These are phyloP conservation scores for Asterochloris erici DNA, from an alignment of 139 green algal species.

Conservation along the genomic window DNA sequence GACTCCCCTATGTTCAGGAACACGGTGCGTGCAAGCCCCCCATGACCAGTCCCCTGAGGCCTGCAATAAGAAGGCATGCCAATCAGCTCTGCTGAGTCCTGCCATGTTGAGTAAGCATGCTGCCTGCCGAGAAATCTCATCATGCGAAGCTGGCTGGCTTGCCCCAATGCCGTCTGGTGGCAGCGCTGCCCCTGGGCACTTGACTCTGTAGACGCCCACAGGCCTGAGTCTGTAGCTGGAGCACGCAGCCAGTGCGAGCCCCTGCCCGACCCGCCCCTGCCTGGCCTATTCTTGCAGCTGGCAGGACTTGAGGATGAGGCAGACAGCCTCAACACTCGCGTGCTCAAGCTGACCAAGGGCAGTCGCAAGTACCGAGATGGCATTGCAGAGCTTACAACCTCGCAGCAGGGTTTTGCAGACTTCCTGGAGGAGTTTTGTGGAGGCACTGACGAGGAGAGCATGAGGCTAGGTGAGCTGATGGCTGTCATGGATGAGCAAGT, in stretches of 20 bases:
- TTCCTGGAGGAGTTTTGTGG: conserved; percentile 42
- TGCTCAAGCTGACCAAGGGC: conserved; percentile 33
- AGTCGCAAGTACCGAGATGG: conserved; percentile 45
- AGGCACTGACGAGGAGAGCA: conserved; percentile 45
- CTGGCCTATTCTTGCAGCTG: conserved; percentile 8
- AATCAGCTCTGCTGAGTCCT: background rate
- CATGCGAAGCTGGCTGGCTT: background rate
- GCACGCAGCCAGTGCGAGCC: background rate
- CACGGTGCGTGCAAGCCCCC: background rate
- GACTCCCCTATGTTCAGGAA: conserved; percentile 17
- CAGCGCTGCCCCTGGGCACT: background rate
- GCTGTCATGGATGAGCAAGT: background rate
- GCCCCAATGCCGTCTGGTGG: background rate
- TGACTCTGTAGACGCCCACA: background rate
- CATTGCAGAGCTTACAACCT: conserved; percentile 28
- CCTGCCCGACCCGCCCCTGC: no score
- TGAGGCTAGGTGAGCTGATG: conserved; percentile 29
- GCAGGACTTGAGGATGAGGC: conserved; percentile 37
- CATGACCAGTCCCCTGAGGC: background rate
- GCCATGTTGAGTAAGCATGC: background rate
- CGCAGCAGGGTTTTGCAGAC: conserved; percentile 40
- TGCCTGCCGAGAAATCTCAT: background rate
- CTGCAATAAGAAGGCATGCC: background rate
- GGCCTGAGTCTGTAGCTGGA: background rate
- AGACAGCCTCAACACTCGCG: conserved; percentile 42